phyloP scores from a whole-genome alignment of 164 flowering plant genomes.

The Vitis vinifera region ASM3070453v1 NC_081811.1:20067501-20068000 shows the following conservation, averaged over 20 bases:
- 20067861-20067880: no score
- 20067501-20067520: constrained; percentile 26
- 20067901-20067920: no score
- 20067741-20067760: constrained; percentile 43
- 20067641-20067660: constrained; percentile 2
- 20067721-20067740: constrained; percentile 40
- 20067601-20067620: constrained; percentile 9
- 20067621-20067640: constrained; percentile 25
- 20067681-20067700: constrained; percentile 44
- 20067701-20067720: constrained; percentile 41
- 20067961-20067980: no score
- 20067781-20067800: not conserved
- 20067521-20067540: constrained; percentile 27
- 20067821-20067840: no score
- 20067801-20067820: no score
- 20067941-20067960: no score
- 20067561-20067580: constrained; percentile 28
- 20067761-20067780: no score
- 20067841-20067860: no score
- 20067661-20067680: constrained; percentile 50
- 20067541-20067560: constrained; percentile 13
- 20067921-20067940: no score
- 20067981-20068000: no score
- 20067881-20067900: no score
- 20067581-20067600: constrained; percentile 44